Conservation (phyloP, 257 asterid species). For the Fraxinus anomala region DNA sequence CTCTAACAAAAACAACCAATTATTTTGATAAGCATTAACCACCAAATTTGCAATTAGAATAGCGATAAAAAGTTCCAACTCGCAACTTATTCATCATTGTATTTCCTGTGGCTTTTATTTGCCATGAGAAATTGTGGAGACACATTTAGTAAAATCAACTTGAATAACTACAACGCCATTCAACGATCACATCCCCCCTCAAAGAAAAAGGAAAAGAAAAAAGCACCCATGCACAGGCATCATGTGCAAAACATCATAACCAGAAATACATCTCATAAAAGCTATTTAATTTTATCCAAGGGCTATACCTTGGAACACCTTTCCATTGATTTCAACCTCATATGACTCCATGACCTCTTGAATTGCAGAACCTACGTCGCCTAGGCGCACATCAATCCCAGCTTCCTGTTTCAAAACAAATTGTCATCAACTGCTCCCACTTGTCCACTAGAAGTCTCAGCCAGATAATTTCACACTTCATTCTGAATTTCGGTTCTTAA, state of each 20-base stretch:
- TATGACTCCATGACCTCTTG: constrained; percentile 99
- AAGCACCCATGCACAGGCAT: background rate
- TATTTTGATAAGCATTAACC: background rate
- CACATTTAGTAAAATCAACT: background rate
- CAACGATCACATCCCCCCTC: constrained; percentile 13
- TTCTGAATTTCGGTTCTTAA: background rate
- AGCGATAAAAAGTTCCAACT: background rate
- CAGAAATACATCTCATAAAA: constrained; percentile 3
- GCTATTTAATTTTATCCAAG: constrained; percentile 17
- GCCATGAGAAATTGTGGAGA: background rate
- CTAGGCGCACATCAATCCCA: constrained; percentile 93
- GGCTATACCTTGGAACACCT: constrained; percentile 76
- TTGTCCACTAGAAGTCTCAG: constrained; percentile 15
- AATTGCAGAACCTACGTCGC: constrained; percentile 96
- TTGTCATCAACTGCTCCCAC: constrained; percentile 20
- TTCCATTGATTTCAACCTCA: constrained; percentile 97
- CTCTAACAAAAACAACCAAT: background rate
- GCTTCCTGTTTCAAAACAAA: constrained; percentile 63
- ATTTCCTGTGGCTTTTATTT: background rate
- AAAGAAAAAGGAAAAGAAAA: background rate
- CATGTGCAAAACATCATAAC: background rate
- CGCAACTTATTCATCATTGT: background rate
- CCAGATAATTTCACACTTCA: constrained; percentile 9
- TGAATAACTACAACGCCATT: background rate
- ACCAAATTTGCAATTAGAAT: background rate